phyloP scores from a whole-genome alignment of 192 early-diverging fungal genomes.

The Coemansia sp. region DNA sequence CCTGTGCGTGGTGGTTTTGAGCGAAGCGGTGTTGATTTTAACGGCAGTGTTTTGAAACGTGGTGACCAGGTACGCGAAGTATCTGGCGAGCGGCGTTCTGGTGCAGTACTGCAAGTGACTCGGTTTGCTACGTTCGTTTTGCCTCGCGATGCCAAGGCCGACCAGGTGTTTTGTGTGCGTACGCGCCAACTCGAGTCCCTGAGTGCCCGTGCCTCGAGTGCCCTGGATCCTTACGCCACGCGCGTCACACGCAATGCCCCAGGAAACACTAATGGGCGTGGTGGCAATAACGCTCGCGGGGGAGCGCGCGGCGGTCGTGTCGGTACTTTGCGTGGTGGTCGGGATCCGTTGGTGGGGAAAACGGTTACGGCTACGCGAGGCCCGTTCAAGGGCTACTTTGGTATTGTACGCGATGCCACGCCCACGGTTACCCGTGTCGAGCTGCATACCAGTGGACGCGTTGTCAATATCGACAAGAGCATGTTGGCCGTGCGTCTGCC shows the following conservation, averaged over 20 bases:
- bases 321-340: slow-evolving; percentile 41
- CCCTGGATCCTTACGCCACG: slow-evolving; percentile 42
- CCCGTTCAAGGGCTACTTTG: slow-evolving; percentile 95
- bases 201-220: slow-evolving; percentile 14
- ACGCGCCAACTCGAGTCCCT: slow-evolving; percentile 60
- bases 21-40: slow-evolving; percentile 58
- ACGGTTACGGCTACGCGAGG: slow-evolving; percentile 84
- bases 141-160: slow-evolving; percentile 66
- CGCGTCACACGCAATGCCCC: slow-evolving; percentile 20
- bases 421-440: slow-evolving; percentile 77
- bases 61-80: slow-evolving; percentile 76
- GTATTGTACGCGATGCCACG: slow-evolving; percentile 86
- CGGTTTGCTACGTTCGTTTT: slow-evolving; percentile 78
- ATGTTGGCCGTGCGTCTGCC: slow-evolving; percentile 68
- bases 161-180: slow-evolving; percentile 70
- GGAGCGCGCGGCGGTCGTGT: slow-evolving; percentile 44
- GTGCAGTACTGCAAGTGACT: slow-evolving; percentile 78
- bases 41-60: slow-evolving; percentile 48
- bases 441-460: slow-evolving; percentile 82
- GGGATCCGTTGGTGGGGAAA: slow-evolving; percentile 58
- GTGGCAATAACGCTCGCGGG: slow-evolving; percentile 27
- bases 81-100: slow-evolving; percentile 60
- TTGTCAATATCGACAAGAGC: slow-evolving; percentile 75
- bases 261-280: slow-evolving; percentile 1
- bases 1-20: slow-evolving; percentile 54